phyloP scores from a whole-genome alignment of 345 rosid genomes.

The Combretum micranthum region DNA sequence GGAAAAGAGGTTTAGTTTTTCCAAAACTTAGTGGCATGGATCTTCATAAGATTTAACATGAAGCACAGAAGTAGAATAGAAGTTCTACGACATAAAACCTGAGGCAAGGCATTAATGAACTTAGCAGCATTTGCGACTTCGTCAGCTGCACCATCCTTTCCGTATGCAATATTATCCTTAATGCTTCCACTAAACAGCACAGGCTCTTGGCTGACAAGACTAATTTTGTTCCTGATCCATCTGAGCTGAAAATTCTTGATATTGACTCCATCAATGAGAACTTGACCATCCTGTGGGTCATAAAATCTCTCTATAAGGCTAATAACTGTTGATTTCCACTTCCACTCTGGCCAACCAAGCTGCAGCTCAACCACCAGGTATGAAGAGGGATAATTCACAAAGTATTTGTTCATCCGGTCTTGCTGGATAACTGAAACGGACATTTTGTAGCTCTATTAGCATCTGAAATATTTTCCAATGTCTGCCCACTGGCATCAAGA shows the following conservation, averaged over 20 bases:
- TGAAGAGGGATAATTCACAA: slow-evolving; percentile 38
- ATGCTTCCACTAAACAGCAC: slow-evolving; percentile 54
- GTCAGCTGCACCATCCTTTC: slow-evolving; percentile 38
- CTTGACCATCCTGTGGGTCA: slow-evolving; percentile 52
- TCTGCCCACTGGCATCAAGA: slow-evolving; percentile 29
- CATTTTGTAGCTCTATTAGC: slow-evolving; percentile 49
- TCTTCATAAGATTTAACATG: too few species aligned
- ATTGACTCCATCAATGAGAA: slow-evolving; percentile 48
- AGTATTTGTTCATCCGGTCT: slow-evolving; percentile 55
- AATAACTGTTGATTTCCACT: slow-evolving; percentile 67
- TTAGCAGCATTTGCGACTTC: slow-evolving; percentile 61
- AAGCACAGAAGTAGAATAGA: background rate
- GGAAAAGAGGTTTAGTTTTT: background rate
- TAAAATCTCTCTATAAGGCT: slow-evolving; percentile 69
- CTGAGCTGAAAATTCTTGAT: slow-evolving; percentile 48
- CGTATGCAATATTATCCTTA: slow-evolving; percentile 51
- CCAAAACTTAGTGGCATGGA: too few species aligned
- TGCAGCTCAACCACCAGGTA: slow-evolving; percentile 45
- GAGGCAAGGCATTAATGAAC: slow-evolving; percentile 57
- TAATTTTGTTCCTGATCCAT: slow-evolving; percentile 62
- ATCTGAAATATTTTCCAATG: slow-evolving; percentile 37
- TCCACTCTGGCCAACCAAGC: slow-evolving; percentile 71
- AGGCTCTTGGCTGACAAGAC: slow-evolving; percentile 80
- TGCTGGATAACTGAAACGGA: slow-evolving; percentile 54
- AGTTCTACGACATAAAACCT: slow-evolving; percentile 22